Percentiles rank a stretch among this genome's conserved stretches.
Conservation (phyloP, 1,139 yeast genomes). For the Lodderomyces jiufengensis region DNA sequence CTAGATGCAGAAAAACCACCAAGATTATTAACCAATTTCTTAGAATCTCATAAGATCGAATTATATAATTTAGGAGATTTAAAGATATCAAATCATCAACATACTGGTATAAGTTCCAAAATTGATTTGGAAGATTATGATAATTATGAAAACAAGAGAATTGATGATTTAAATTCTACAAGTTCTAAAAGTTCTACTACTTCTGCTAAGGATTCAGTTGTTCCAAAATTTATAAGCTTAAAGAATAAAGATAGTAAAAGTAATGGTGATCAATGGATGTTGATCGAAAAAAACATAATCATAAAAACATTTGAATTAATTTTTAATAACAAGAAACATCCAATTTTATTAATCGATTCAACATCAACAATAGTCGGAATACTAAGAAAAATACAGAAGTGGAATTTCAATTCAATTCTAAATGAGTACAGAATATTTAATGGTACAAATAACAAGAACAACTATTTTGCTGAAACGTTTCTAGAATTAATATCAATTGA, state of each 20-base stretch:
- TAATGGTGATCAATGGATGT: slow-evolving; percentile 64
- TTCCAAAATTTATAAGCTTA: slow-evolving; percentile 10
- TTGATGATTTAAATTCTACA: neutral
- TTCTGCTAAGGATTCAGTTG: neutral
- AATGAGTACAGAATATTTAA: slow-evolving; percentile 81
- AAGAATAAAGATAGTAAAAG: slow-evolving; percentile 9
- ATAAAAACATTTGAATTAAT: slow-evolving; percentile 56
- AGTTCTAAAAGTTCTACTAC: neutral
- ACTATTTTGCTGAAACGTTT: slow-evolving; percentile 78
- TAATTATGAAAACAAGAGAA: slow-evolving; percentile 13
- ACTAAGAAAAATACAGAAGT: slow-evolving; percentile 75
- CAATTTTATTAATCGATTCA: slow-evolving; percentile 72
- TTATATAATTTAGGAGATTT: slow-evolving; percentile 45
- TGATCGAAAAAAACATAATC: slow-evolving; percentile 56
- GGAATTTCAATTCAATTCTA: slow-evolving; percentile 82
- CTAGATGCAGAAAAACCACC: slow-evolving; percentile 75
- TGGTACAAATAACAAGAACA: slow-evolving; percentile 55
- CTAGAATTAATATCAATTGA: slow-evolving; percentile 66
- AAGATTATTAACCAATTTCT: slow-evolving; percentile 44
- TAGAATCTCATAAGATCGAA: slow-evolving; percentile 41
- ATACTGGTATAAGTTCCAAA: slow-evolving; percentile 23
- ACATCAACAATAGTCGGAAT: slow-evolving; percentile 79
- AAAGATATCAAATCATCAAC: slow-evolving; percentile 42
- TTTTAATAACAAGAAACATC: slow-evolving; percentile 63
- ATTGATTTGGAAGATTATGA: slow-evolving; percentile 14